Base-by-base conservation (phyloP, 2,329 filamentous ascomycete genomes). In the Pestalotiopsis fici region DNA sequence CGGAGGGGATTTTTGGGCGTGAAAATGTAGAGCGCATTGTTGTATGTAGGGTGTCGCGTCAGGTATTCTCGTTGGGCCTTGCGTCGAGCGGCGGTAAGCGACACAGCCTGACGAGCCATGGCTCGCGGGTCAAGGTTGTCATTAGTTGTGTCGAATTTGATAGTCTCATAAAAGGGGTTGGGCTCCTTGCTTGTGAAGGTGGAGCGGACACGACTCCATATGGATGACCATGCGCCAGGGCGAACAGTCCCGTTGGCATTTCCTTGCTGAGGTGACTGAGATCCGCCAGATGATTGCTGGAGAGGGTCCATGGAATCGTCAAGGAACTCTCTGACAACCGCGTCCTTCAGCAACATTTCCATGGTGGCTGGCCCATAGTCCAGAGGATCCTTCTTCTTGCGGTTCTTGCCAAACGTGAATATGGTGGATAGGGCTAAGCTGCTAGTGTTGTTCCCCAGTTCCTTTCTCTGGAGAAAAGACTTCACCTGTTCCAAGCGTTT, bases 401-500 rank as follows among this genome's bases (percentile, higher is more conserved):
- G 83, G 72, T 88, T 82, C 74, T 88, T 85, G 64, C 88, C 83
- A 74, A 91, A 83, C 72, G 89, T 82, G 74, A 93, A 91, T 65
- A 93, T 90, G 50, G 90, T 89, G 3, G 90, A 90, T 18, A 97
- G 82, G 0, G 93, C 91, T 35, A 98, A 83, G 72, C 96, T 97
- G 71, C 91, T 86, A 77, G 89, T 78, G 78, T 83, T 83, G 50
- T 88, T 88, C 27, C 91, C 93, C 37, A 97, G 84, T 74, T 98
- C 95, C 77, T 95, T 97, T 72, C 95, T 90, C 76, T 97, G 93
- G 57, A 99, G 83, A 74, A 98, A 99, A 1, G 95, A 93, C 75
- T 95, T 95, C 69, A 99, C 95, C 80, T 99, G 97, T 77, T 98
- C 94, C 69, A 98, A 82, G 23, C 97, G 94, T 81, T 99, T 99